phyloP scores from a whole-genome alignment of 768 basidiomycete species.

The Russula vinacea region DNA sequence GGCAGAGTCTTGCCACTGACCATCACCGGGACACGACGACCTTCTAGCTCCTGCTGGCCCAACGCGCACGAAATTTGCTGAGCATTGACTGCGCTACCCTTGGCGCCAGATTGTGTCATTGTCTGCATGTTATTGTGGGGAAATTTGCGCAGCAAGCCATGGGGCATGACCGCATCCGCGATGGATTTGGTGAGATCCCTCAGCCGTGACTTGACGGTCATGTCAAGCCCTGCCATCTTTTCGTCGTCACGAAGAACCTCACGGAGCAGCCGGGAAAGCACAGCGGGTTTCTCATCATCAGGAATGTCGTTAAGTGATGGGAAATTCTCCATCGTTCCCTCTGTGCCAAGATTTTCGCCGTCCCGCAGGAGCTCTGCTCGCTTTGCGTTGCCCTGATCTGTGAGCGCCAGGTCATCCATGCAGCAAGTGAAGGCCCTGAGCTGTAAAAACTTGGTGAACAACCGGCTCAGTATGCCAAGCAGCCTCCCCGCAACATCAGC shows the following conservation, averaged over 20 bases:
- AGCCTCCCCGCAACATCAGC: constrained; percentile 84
- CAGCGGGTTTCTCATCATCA: constrained; percentile 51
- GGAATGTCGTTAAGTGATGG: constrained; percentile 60
- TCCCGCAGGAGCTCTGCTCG: constrained; percentile 65
- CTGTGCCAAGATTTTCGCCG: constrained; percentile 72
- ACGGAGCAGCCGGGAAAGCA: constrained; percentile 69
- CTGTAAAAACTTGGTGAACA: constrained; percentile 96
- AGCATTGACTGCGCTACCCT: constrained; percentile 96
- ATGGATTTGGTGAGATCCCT: constrained; percentile 87
- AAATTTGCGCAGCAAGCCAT: constrained; percentile 86
- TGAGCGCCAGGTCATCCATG: constrained; percentile 96
- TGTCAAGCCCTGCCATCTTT: constrained; percentile 96
- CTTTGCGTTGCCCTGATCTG: constrained; percentile 69
- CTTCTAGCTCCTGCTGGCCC: constrained; percentile 97
- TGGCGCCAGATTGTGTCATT: constrained; percentile 97
- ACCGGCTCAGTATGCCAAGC: constrained; percentile 85
- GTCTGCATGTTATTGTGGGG: constrained; percentile 99
- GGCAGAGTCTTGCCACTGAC: constrained; percentile 98
- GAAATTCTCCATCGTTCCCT: constrained; percentile 88
- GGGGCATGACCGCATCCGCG: constrained; percentile 82
- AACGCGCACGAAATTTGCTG: constrained; percentile 97
- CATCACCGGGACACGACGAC: constrained; percentile 98
- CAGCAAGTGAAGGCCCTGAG: constrained; percentile 97
- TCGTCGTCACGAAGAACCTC: constrained; percentile 92
- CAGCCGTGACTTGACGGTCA: constrained; percentile 83